Evolutionary conservation across 2,329 filamentous ascomycete genomes (phyloP).

Genomic region (Botrytis pseudocinerea): DNA sequence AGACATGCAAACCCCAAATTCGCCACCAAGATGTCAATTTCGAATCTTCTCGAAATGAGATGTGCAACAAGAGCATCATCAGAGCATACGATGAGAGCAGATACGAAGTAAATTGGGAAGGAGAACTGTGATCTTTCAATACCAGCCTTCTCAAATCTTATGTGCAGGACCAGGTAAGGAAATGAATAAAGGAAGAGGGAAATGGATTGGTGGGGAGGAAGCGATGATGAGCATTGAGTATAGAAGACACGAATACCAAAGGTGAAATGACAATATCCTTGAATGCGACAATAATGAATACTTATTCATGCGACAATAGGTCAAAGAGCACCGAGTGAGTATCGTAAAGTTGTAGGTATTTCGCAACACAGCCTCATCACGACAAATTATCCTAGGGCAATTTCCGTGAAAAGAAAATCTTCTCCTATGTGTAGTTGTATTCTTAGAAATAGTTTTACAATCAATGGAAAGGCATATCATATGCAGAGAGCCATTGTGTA

Average conservation of each 20-base stretch:
- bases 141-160: neutral
- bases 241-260: neutral
- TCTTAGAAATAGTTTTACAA: too few relatives aligned
- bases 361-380: neutral
- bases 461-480: neutral
- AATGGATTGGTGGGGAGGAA: neutral
- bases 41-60: neutral
- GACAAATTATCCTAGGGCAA: neutral
- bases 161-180: neutral
- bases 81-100: neutral
- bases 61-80: neutral
- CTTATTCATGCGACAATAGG: neutral
- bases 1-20: neutral
- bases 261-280: neutral
- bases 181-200: neutral
- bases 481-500: neutral
- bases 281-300: neutral
- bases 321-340: neutral
- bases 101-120: too few relatives aligned
- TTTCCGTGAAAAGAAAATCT: neutral
- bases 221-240: neutral
- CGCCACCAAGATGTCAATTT: neutral
- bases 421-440: too few relatives aligned
- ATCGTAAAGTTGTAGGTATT: neutral
- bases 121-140: too few relatives aligned